These are phyloP conservation scores for Ambrosia hybrid DNA, from an alignment of 140 eudicot genomes.

Conservation along the genomic window DNA sequence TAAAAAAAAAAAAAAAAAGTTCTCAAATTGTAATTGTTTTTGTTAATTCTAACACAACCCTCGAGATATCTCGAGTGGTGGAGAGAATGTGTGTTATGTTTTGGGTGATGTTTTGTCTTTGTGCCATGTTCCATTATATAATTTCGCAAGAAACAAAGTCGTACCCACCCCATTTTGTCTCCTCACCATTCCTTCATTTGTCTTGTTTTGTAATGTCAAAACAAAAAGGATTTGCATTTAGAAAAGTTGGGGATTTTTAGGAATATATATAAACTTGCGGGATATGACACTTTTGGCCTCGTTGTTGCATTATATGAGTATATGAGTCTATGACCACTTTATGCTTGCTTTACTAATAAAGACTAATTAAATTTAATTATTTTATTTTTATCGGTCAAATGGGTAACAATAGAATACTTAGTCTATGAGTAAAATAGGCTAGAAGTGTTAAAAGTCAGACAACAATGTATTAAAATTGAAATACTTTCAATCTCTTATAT, in stretches of 20 bases:
- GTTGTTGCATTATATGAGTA: background rate
- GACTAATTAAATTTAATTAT: background rate
- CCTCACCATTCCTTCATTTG: constrained; percentile 16
- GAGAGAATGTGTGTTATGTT: constrained; percentile 1
- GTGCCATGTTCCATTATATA: background rate
- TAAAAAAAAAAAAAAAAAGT: background rate
- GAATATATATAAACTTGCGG: constrained; percentile 20
- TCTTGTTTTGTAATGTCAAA: constrained; percentile 14
- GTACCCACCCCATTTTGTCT: constrained; percentile 25
- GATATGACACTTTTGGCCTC: constrained; percentile 10
- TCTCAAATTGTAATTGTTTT: background rate
- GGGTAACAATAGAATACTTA: background rate
- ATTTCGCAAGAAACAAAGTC: constrained; percentile 12
- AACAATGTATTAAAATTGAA: background rate
- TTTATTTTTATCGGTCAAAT: background rate
- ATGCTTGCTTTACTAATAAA: background rate
- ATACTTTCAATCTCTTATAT: too few relatives aligned
- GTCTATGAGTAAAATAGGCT: background rate
- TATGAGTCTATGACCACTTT: background rate
- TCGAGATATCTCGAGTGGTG: constrained; percentile 1
- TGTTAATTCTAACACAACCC: background rate
- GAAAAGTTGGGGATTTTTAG: background rate
- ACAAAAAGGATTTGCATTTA: background rate
- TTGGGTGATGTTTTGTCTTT: constrained; percentile 18
- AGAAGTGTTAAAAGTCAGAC: background rate